Percentiles rank a stretch among this genome's conserved stretches.
Evolutionary conservation across 2,329 filamentous ascomycete genomes (phyloP).

Genomic region (Nemania sp.): DNA sequence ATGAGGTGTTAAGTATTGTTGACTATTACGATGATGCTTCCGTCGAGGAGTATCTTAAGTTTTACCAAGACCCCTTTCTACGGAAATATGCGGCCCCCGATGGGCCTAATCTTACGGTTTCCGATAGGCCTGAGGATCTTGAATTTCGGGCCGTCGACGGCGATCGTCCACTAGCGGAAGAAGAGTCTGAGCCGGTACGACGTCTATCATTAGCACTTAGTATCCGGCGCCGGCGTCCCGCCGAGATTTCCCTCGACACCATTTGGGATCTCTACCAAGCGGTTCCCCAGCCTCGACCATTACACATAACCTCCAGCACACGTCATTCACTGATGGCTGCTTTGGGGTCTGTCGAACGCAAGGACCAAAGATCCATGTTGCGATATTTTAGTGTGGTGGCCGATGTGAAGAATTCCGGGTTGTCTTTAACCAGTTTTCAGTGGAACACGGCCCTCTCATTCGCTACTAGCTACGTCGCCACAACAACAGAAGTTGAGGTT

Average conservation of each 20-base stretch:
- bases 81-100: constrained; percentile 65
- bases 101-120: constrained; percentile 62
- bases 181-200: constrained; percentile 53
- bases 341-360: constrained; percentile 72
- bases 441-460: constrained; percentile 90
- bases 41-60: constrained; percentile 66
- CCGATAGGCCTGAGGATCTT: constrained; percentile 62
- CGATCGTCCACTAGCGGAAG: constrained; percentile 52
- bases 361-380: constrained; percentile 73
- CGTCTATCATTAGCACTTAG: constrained; percentile 58
- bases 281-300: constrained; percentile 65
- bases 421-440: constrained; percentile 74
- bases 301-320: constrained; percentile 61
- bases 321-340: constrained; percentile 75
- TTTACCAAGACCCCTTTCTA: constrained; percentile 65
- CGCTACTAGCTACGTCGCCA: constrained; percentile 76
- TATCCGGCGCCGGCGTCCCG: constrained; percentile 57
- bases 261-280: constrained; percentile 64
- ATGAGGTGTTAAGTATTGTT: constrained; percentile 66
- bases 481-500: constrained; percentile 68
- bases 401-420: constrained; percentile 80
- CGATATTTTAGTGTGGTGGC: constrained; percentile 86
- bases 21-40: constrained; percentile 61
- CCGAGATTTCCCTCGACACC: constrained; percentile 55
- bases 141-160: constrained; percentile 60